These are phyloP conservation scores for Selenicereus undatus DNA, from an alignment of 148 eudicot genomes.

Conservation along the genomic window DNA sequence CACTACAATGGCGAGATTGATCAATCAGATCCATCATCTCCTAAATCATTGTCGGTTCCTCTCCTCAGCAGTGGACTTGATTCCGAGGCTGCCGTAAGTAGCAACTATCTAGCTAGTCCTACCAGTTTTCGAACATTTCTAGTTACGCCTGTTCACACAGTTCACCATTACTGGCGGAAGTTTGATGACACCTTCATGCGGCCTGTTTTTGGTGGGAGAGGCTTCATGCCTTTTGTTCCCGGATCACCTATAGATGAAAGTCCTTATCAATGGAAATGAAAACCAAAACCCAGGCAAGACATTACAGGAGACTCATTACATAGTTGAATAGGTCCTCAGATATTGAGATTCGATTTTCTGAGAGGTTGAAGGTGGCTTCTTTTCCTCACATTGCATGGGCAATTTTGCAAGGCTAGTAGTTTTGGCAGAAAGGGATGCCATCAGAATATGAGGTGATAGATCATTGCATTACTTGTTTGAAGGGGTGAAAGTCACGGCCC, in stretches of 20 bases:
- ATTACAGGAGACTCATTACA: neutral
- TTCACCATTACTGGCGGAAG: conserved; percentile 79
- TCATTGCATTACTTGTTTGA: neutral
- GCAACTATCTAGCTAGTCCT: conserved; percentile 39
- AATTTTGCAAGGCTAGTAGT: neutral
- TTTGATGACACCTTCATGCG: conserved; percentile 82
- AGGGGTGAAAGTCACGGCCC: neutral
- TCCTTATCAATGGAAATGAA: conserved; percentile 31
- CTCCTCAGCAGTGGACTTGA: conserved; percentile 44
- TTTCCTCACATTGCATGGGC: conserved; percentile 14
- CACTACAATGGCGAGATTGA: conserved; percentile 20
- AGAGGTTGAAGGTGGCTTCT: neutral
- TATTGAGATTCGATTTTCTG: neutral
- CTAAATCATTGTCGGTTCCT: conserved; percentile 52
- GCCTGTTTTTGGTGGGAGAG: conserved; percentile 88
- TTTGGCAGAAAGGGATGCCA: neutral
- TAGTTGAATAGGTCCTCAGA: neutral
- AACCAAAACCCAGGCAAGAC: neutral
- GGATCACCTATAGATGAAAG: conserved; percentile 66
- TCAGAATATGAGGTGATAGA: neutral
- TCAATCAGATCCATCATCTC: conserved; percentile 44
- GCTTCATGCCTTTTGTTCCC: conserved; percentile 75
- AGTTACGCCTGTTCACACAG: conserved; percentile 49
- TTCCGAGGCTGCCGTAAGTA: conserved; percentile 36
- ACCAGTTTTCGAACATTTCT: conserved; percentile 62